Percentiles rank a stretch among this genome's conserved stretches.
These are phyloP conservation scores for Pseudonectria foliicola DNA, from an alignment of 2,329 filamentous ascomycete genomes.

Conservation along the genomic window DNA sequence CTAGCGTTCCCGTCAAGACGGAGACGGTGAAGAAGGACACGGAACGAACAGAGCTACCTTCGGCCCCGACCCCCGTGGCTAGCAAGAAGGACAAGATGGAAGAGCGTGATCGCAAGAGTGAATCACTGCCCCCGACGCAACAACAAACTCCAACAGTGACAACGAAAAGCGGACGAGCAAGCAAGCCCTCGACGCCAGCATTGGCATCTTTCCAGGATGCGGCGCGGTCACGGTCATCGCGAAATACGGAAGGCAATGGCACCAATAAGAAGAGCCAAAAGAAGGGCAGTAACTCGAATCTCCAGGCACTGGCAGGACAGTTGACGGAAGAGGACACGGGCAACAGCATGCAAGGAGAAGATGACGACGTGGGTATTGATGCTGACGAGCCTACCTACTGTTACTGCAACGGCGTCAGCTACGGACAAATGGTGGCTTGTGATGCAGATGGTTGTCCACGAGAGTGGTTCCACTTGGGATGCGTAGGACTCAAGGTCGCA, in stretches of 20 bases:
- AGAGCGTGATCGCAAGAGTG: slow-evolving; percentile 30
- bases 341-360: slow-evolving; percentile 33
- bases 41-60: slow-evolving; percentile 21
- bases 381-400: slow-evolving; percentile 70
- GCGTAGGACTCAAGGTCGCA: slow-evolving; percentile 70
- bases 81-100: slow-evolving; percentile 38
- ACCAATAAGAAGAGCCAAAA: slow-evolving; percentile 55
- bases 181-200: slow-evolving; percentile 60
- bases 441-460: slow-evolving; percentile 65
- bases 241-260: slow-evolving; percentile 33
- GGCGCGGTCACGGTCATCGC: slow-evolving; percentile 45
- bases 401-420: slow-evolving; percentile 73
- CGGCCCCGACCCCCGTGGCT: slow-evolving; percentile 20
- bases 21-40: slow-evolving; percentile 28
- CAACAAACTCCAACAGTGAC: slow-evolving; percentile 41
- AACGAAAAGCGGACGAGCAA: slow-evolving; percentile 59
- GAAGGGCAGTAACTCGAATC: slow-evolving; percentile 39
- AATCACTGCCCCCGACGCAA: slow-evolving; percentile 39
- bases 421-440: slow-evolving; percentile 79
- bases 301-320: slow-evolving; percentile 29
- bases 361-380: slow-evolving; percentile 53
- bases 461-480: slow-evolving; percentile 81
- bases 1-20: slow-evolving; percentile 23
- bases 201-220: slow-evolving; percentile 53
- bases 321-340: slow-evolving; percentile 35